Percentiles rank a stretch among this genome's conserved stretches.
These are phyloP conservation scores for Zygosaccharomyces gambellarensis DNA, from an alignment of 805 yeast species.

Conservation along the genomic window DNA sequence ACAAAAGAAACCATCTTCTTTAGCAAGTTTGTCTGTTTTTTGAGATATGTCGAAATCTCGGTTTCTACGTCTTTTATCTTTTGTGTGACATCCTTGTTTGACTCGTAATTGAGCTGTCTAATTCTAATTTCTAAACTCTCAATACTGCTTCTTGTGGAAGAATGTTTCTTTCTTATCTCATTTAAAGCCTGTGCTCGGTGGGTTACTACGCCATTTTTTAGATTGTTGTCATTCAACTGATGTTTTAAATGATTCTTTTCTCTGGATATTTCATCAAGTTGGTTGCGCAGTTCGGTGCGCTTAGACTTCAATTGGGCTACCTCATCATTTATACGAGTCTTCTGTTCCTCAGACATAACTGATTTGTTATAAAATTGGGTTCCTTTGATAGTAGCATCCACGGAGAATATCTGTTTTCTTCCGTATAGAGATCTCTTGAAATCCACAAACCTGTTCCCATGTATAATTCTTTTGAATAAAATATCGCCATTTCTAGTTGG, in stretches of 20 bases:
- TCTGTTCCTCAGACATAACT: constrained; percentile 27
- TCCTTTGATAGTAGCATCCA: constrained; percentile 14
- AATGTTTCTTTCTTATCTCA: constrained; percentile 19
- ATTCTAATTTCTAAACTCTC: constrained; percentile 32
- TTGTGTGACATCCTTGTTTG: constrained; percentile 40
- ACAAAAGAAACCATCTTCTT: constrained; percentile 21
- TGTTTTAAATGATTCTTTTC: constrained; percentile 13
- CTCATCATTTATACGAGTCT: constrained; percentile 15
- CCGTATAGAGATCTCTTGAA: constrained; percentile 63
- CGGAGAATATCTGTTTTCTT: constrained; percentile 44
- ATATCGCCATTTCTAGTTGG: constrained; percentile 40
- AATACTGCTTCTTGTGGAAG: constrained; percentile 26
- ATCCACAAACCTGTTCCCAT: constrained; percentile 50
- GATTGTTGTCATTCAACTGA: constrained; percentile 7
- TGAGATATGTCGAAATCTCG: constrained; percentile 21
- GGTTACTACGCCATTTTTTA: constrained; percentile 18
- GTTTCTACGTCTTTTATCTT: constrained; percentile 36
- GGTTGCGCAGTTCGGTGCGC: constrained; percentile 9
- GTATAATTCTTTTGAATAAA: constrained; percentile 52
- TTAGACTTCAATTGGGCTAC: constrained; percentile 11
- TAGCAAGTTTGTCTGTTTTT: constrained; percentile 25
- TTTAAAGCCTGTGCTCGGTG: constrained; percentile 15
- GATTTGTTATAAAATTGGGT: constrained; percentile 25
- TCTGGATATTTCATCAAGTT: constrained; percentile 13
- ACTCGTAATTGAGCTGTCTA: constrained; percentile 35